Conservation (phyloP, 139 green algal genomes). For the Chlorella sp. region DNA sequence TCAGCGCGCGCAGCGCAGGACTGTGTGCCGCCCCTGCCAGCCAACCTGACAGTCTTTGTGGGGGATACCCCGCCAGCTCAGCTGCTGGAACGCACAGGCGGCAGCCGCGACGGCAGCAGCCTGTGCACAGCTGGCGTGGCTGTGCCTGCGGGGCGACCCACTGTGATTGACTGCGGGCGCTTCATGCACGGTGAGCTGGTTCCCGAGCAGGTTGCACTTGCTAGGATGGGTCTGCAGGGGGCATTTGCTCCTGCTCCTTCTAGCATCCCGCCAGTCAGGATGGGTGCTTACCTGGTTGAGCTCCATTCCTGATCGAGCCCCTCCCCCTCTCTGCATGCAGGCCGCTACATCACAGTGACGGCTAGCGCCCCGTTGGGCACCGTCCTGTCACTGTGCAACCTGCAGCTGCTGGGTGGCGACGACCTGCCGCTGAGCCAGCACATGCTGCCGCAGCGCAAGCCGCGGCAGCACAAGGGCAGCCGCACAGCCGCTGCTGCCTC, state of each 20-base stretch:
- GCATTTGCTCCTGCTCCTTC: too few species aligned
- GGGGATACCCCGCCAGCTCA: background rate
- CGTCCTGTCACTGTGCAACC: slow-evolving; percentile 21
- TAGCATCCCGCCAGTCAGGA: too few species aligned
- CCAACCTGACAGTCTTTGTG: background rate
- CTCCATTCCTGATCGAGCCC: too few species aligned
- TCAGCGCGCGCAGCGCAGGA: too few species aligned
- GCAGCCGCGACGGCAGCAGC: background rate
- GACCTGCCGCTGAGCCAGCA: slow-evolving; percentile 5
- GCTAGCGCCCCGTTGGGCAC: background rate
- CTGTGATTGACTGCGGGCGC: slow-evolving; percentile 15
- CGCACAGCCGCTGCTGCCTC: background rate
- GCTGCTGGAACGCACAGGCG: background rate
- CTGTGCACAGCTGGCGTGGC: background rate
- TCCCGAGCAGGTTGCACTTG: too few species aligned
- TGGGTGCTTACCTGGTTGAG: too few species aligned
- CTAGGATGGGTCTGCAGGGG: too few species aligned
- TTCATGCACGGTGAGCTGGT: slow-evolving; percentile 6
- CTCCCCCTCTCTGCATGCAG: background rate
- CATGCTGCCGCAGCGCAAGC: background rate
- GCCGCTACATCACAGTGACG: slow-evolving; percentile 1
- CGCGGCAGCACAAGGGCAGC: too few species aligned
- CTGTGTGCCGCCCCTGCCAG: background rate
- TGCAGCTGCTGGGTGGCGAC: slow-evolving; percentile 27
- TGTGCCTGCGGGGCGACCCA: background rate